These are phyloP conservation scores for Emmonsiellopsis sp. DNA, from an alignment of 2,329 filamentous ascomycete genomes.

Conservation along the genomic window DNA sequence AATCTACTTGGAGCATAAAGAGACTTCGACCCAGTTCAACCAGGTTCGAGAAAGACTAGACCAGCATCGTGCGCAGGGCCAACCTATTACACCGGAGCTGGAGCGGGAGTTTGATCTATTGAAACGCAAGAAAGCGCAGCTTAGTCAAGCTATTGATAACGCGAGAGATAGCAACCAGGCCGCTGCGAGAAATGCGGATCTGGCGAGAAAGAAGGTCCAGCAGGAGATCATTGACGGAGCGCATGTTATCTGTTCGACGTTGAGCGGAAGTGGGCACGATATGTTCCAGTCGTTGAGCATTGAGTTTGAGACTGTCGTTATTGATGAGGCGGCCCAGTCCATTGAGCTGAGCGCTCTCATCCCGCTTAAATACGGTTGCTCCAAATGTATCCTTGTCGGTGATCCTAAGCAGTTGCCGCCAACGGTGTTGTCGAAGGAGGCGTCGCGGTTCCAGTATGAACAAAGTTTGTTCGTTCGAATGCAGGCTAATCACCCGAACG, in stretches of 20 bases:
- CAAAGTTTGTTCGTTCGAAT: conserved; percentile 98
- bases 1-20: conserved; percentile 61
- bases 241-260: conserved; percentile 87
- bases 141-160: conserved; percentile 77
- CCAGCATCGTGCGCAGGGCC: conserved; percentile 47
- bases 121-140: conserved; percentile 63
- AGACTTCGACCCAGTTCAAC: conserved; percentile 55
- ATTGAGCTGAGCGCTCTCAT: conserved; percentile 95
- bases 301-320: conserved; percentile 96
- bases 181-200: conserved; percentile 71
- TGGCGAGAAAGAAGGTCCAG: conserved; percentile 73
- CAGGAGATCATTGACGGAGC: conserved; percentile 85
- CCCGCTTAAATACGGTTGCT: conserved; percentile 91
- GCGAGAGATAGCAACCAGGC: conserved; percentile 79
- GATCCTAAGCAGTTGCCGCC: conserved; percentile 96
- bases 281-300: conserved; percentile 93
- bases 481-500: conserved; percentile 81
- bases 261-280: conserved; percentile 92
- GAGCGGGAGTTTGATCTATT: conserved; percentile 69
- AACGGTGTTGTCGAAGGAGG: conserved; percentile 89
- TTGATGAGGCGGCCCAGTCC: conserved; percentile 96
- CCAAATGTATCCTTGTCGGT: conserved; percentile 93
- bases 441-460: conserved; percentile 86
- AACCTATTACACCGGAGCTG: conserved; percentile 40
- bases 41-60: conserved; percentile 64